Evolutionary conservation across 202 grass and related monocot genomes (phyloP).

Genomic region (Saccharum hybrid): DNA sequence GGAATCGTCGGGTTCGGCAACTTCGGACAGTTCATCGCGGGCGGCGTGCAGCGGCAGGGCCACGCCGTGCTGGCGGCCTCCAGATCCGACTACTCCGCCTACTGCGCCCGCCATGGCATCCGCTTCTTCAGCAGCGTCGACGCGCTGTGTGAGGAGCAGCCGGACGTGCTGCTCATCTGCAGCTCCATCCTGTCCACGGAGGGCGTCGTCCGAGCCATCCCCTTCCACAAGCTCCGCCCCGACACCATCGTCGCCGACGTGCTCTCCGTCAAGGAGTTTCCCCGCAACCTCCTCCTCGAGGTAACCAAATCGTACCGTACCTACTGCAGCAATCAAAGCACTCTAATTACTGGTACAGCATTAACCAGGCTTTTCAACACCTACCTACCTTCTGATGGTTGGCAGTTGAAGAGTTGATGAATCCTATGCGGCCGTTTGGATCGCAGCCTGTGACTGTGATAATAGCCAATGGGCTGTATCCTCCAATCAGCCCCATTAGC

Average conservation of each 20-base stretch:
- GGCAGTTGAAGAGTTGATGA: neutral
- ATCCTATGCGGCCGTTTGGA: neutral
- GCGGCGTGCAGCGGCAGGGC: constrained; percentile 61
- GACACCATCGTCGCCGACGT: constrained; percentile 73
- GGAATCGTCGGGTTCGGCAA: constrained; percentile 74
- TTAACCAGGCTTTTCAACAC: neutral
- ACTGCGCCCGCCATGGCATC: constrained; percentile 52
- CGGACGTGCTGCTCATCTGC: constrained; percentile 66
- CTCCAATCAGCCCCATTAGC: neutral
- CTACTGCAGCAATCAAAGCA: neutral
- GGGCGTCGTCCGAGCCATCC: constrained; percentile 52
- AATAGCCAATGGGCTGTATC: neutral
- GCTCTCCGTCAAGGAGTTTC: constrained; percentile 78
- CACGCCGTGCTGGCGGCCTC: constrained; percentile 66
- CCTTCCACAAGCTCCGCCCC: constrained; percentile 56
- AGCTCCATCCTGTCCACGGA: constrained; percentile 79
- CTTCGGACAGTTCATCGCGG: constrained; percentile 73
- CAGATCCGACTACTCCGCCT: constrained; percentile 62
- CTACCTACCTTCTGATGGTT: neutral
- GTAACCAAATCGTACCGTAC: neutral
- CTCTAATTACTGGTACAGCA: neutral
- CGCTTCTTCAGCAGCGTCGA: constrained; percentile 61
- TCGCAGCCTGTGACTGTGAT: neutral
- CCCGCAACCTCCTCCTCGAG: constrained; percentile 74
- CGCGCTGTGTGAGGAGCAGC: constrained; percentile 62